Evolutionary conservation across 2,329 filamentous ascomycete genomes (phyloP).

Genomic region (Arthrobotrys musiformis): DNA sequence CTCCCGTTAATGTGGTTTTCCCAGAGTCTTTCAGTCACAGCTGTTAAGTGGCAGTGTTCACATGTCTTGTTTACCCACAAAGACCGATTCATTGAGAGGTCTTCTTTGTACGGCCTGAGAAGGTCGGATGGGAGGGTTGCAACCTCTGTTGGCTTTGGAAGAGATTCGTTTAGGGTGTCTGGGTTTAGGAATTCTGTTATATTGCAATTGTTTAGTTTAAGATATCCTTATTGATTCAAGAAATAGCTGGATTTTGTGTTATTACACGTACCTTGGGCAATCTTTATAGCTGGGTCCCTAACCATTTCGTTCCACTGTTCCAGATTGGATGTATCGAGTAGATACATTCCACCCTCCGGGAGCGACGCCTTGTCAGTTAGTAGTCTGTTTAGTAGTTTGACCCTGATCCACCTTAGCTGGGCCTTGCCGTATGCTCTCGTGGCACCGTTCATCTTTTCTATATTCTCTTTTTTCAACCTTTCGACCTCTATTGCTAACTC

Average conservation of each 20-base stretch:
- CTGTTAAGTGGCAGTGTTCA: constrained; percentile 45
- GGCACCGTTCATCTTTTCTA: constrained; percentile 81
- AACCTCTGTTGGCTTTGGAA: constrained; percentile 45
- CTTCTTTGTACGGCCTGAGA: constrained; percentile 40
- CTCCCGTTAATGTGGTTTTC: constrained; percentile 43
- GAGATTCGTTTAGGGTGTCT: constrained; percentile 36
- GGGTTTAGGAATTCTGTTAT: constrained; percentile 46
- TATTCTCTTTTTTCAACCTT: constrained; percentile 69
- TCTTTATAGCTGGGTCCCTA: constrained; percentile 70
- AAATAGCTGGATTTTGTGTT: neutral
- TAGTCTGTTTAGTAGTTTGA: constrained; percentile 79
- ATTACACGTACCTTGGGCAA: constrained; percentile 66
- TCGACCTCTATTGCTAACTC: constrained; percentile 64
- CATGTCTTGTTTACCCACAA: constrained; percentile 44
- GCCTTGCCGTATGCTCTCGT: constrained; percentile 88
- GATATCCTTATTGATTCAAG: neutral
- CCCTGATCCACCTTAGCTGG: constrained; percentile 86
- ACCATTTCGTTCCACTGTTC: constrained; percentile 73
- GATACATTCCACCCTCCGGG: constrained; percentile 72
- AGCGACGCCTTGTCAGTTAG: constrained; percentile 65
- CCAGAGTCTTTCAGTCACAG: constrained; percentile 44
- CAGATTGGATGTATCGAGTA: constrained; percentile 82
- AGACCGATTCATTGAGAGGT: constrained; percentile 44
- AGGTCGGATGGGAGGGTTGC: constrained; percentile 37
- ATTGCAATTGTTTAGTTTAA: constrained; percentile 16